Base-by-base conservation (phyloP, 2,329 filamentous ascomycete species). In the Colletotrichum salicis region DNA sequence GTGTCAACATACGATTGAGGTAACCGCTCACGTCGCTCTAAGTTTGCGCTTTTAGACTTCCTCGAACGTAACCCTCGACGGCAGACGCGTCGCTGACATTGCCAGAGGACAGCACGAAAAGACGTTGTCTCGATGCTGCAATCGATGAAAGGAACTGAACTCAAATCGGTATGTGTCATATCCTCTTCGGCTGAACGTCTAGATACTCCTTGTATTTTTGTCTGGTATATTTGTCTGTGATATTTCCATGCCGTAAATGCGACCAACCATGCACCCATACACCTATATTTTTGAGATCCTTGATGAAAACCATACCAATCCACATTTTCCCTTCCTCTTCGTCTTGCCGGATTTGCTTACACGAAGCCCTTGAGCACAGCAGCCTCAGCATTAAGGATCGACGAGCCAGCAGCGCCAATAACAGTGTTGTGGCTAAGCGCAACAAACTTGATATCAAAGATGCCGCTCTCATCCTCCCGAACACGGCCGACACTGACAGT, bases 361-460 rank as follows among this genome's bases (percentile, higher is more conserved):
- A 95, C 87, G 78, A 92, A 94, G 5, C 95, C 96, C 86, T 97
- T 97, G 75, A 98, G 89, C 12, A 97, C 91, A 29, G 95, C 94
- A 33, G 95, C 94, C 82, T 98, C 96, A 33, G 95, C 95, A 78
- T 98, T 98, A 77, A 98, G 83, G 83, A 98, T 97, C 37, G 94
- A 97, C 2, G 94, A 97, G 12, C 96, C 96, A n/a, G 96, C 95
- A 37, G 96, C 96, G 75, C 96, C 96, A 80, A 99, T 96, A 67
- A 99, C 93, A 73, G 96, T 91, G 77, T 90, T 90, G 76, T 98
- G 96, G 79, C 94, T 97, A 76, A 98, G 85, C 29, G 95, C 94
- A 73, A 96, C 95, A 82, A 98, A 98, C 82, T 97, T 95, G 80
- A 98, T 89, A 80, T 98, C 96, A 78, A 98, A 98, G 75, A 97